phyloP scores from a whole-genome alignment of 495 filamentous ascomycete species.

The Trichoderma erinaceum region DNA sequence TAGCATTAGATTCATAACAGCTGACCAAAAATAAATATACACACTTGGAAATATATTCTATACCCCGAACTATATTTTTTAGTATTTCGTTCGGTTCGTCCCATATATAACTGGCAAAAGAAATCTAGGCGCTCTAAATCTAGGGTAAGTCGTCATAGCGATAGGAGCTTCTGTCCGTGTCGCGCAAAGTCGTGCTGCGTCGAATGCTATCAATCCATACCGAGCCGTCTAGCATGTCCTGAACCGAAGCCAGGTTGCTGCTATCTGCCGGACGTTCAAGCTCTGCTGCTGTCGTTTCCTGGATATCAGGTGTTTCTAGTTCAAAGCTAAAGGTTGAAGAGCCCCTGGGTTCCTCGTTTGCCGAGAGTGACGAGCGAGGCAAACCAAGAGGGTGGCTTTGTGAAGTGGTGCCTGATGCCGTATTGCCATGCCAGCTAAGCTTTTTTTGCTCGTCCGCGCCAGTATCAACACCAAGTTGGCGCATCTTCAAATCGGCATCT shows the following conservation, averaged over 20 bases:
- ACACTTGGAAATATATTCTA: background rate
- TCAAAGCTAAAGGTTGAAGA: constrained; percentile 42
- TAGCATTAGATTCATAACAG: no score
- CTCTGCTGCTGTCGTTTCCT: constrained; percentile 37
- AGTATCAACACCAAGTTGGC: constrained; percentile 11
- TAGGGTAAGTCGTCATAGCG: constrained; percentile 12
- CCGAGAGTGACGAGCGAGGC: constrained; percentile 25
- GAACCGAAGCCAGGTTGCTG: constrained; percentile 21
- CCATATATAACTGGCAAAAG: background rate
- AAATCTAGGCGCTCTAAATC: background rate
- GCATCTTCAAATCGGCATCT: constrained; percentile 7
- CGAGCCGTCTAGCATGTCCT: constrained; percentile 75
- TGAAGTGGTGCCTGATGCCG: constrained; percentile 13
- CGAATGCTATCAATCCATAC: constrained; percentile 90
- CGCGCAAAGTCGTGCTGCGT: constrained; percentile 75
- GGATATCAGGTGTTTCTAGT: constrained; percentile 29
- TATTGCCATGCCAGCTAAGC: background rate
- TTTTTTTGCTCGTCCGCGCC: constrained; percentile 5
- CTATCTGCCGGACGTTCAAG: constrained; percentile 26
- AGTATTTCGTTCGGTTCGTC: background rate
- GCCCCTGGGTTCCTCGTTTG: background rate
- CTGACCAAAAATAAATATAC: no score
- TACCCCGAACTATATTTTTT: background rate
- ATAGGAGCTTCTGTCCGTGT: constrained; percentile 29
- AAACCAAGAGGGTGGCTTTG: constrained; percentile 36